These are phyloP conservation scores for Vaccinium darrowii DNA, from an alignment of 148 eudicot species.

Conservation along the genomic window DNA sequence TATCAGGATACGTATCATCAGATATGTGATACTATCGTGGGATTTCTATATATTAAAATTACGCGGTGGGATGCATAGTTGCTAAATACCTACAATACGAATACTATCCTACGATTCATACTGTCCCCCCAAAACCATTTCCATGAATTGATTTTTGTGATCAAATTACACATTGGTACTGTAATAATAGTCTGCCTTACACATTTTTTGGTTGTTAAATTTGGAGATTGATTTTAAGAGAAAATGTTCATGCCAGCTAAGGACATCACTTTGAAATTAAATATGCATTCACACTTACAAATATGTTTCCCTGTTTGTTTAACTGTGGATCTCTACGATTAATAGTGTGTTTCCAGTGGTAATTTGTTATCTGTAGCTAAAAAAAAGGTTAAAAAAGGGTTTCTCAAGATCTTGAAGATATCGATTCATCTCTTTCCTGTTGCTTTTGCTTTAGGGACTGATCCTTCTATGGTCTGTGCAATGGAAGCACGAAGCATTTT, in stretches of 20 bases:
- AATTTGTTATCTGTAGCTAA: slow-evolving; percentile 1
- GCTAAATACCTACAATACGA: no score
- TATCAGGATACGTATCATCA: no score
- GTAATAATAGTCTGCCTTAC: neutral
- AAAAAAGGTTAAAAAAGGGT: neutral
- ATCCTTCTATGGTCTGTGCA: neutral
- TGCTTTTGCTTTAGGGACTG: neutral
- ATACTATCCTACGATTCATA: no score
- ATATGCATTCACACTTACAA: neutral
- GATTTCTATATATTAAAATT: no score
- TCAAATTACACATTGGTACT: neutral
- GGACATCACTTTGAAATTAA: neutral
- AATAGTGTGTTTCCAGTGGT: neutral
- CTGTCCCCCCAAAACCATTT: neutral
- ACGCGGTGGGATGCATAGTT: no score
- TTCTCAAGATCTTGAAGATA: neutral
- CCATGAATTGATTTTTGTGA: neutral
- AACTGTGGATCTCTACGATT: neutral
- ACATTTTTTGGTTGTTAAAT: neutral
- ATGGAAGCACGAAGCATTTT: neutral
- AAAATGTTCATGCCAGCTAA: neutral
- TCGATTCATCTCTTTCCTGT: neutral
- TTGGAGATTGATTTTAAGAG: neutral
- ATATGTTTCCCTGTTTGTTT: neutral
- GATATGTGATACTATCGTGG: no score